A percentile compares a stretch with the other conserved stretches of the same genome.
Conservation (phyloP, 108 stramenopile species). For the Aureococcus anophagefferens region DNA sequence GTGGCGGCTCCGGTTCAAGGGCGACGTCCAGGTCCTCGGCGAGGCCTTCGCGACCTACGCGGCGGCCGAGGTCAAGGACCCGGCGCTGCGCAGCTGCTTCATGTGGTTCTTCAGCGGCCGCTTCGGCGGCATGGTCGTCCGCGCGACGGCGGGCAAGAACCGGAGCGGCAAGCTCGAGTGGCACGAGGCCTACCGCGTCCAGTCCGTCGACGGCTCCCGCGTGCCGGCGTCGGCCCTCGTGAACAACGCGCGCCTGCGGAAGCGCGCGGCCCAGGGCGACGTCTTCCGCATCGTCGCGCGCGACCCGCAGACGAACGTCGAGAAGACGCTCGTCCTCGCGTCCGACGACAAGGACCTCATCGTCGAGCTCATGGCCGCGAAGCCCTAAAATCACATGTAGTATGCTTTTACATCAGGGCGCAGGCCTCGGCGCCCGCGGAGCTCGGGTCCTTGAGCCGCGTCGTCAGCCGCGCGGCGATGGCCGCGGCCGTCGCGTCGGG, state of each 20-base stretch:
- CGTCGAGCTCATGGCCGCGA: not conserved
- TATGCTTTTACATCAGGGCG: too few species aligned
- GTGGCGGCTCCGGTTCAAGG: not conserved
- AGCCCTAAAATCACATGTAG: too few species aligned
- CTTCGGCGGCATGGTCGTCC: not conserved
- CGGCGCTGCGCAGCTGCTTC: not conserved
- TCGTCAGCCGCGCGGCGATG: not conserved
- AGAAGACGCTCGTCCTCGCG: not conserved
- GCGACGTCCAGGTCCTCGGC: not conserved
- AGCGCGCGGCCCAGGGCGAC: not conserved
- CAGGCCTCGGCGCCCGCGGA: conserved; percentile 3
- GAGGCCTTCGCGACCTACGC: not conserved
- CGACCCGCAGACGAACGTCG: not conserved
- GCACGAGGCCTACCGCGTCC: not conserved
- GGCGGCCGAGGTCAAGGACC: not conserved
- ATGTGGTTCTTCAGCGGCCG: not conserved
- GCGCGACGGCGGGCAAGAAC: not conserved
- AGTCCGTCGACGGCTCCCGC: not conserved
- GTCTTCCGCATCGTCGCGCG: not conserved
- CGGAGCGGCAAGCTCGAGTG: not conserved
- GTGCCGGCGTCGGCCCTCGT: too few species aligned
- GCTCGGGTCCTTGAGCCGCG: not conserved
- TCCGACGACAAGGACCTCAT: not conserved
- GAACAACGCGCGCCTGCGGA: too few species aligned
- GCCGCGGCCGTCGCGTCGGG: not conserved